These are phyloP conservation scores for Niveomyces coronatus DNA, from an alignment of 2,329 filamentous ascomycete genomes.

Conservation along the genomic window DNA sequence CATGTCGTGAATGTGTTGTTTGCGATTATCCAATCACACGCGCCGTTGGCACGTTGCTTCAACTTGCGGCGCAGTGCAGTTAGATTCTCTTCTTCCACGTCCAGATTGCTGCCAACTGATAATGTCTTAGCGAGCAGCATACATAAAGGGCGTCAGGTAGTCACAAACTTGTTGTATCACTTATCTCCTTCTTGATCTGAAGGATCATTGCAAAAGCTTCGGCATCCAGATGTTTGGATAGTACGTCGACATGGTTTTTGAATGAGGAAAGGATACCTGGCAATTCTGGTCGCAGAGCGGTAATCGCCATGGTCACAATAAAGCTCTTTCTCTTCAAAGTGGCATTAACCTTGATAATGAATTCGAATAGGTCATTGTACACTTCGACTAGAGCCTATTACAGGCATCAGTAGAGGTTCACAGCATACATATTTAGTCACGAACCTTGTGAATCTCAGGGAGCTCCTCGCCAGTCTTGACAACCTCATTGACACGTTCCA, in stretches of 20 bases:
- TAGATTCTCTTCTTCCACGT: conserved; percentile 4
- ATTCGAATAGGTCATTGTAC: conserved; percentile 7
- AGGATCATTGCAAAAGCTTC: conserved; percentile 4
- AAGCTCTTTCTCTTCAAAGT: conserved; percentile 2
- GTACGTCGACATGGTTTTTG: neutral
- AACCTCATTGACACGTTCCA: conserved; percentile 6
- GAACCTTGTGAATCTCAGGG: neutral
- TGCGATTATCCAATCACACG: conserved; percentile 6
- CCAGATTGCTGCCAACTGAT: conserved; percentile 7
- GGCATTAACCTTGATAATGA: conserved; percentile 2
- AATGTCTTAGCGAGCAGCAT: too few relatives aligned
- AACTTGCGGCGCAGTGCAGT: conserved; percentile 7
- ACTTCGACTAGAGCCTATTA: conserved; percentile 5
- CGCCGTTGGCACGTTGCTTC: conserved; percentile 3
- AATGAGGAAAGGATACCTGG: neutral
- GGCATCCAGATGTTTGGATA: neutral
- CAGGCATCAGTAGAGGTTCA: conserved; percentile 1
- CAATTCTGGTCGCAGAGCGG: neutral
- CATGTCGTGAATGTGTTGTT: conserved; percentile 3
- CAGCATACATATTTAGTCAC: neutral
- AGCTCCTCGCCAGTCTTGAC: neutral
- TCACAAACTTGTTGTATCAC: neutral
- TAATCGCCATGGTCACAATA: neutral
- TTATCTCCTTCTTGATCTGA: conserved; percentile 3
- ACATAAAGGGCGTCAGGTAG: conserved; percentile 1